Evolutionary conservation across 768 basidiomycete genomes (phyloP), one percentile per base, ranked within the genome.

Genomic region (Austroboletus eburneus): DNA sequence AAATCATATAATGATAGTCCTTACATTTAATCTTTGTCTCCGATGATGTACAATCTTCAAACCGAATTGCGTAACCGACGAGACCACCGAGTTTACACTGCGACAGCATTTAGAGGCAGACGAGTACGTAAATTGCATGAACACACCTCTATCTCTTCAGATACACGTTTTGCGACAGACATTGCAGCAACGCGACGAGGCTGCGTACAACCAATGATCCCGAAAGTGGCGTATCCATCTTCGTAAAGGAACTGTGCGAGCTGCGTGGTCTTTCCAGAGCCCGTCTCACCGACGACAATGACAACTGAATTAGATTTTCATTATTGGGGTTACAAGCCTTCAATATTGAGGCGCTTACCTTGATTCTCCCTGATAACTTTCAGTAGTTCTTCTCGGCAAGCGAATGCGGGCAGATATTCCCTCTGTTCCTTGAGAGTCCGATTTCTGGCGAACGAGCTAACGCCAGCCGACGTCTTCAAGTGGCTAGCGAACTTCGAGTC

Each of bases 121-220:
- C 34, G 38, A 36, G 20, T 16, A 12, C 24, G 40, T 20, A 42
- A 18, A 46, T 20, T 34, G 12, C 3, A 38, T 43, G 35, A 27
- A 62, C 80, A 45, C 38, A 90, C 90, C 80, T 96, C 91, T 87
- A 99, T 98, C 70, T 99, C 96, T 63, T 99, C 96, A 60, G 91
- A 93, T 48, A 99, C 96, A 67, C 96, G 93, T 72, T 99, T 98
- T n/a, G 96, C 96, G 7, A 98, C 96, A 9, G 91, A 94, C 96
- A 99, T 98, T 14, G 96, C 96, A 37, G 96, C 96, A 23, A 99
- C 96, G 71, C 96, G 93, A 57, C 96, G 81, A 40, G 96, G 96
- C 63, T 99, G 96, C 0, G 96, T 99, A 62, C 96, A 99, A 10
- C 95, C 95, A 41, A 99, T 83, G 35, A 98, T 76, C 16, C 95